Evolutionary conservation across 371 early-diverging fungal genomes (phyloP).

Genomic region (Actinomortierella ambigua): DNA sequence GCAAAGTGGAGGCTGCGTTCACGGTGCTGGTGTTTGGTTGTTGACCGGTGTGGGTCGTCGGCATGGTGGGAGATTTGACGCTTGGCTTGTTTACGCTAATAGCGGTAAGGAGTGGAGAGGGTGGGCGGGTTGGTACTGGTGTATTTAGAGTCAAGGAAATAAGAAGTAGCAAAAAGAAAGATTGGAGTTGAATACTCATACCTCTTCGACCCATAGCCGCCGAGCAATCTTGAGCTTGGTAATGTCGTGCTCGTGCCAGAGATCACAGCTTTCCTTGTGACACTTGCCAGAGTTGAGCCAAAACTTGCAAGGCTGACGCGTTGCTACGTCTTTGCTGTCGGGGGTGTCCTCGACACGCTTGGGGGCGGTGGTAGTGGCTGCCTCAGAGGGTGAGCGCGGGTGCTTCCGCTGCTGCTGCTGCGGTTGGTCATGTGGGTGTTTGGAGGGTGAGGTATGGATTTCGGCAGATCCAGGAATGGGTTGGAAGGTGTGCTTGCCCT

Average conservation of each 20-base stretch:
- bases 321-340: conserved; percentile 1
- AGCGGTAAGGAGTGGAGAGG: not conserved
- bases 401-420: conserved; percentile 15
- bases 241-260: conserved; percentile 51
- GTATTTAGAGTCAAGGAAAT: too few relatives aligned
- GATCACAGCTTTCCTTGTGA: conserved; percentile 47
- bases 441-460: conserved; percentile 4
- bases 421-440: conserved; percentile 43
- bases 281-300: conserved; percentile 63
- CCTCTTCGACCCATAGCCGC: conserved; percentile 54
- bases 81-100: conserved; percentile 43
- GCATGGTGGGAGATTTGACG: conserved; percentile 50
- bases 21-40: conserved; percentile 58
- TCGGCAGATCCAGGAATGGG: conserved; percentile 28
- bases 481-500: conserved; percentile 29
- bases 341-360: not conserved
- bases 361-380: conserved; percentile 26
- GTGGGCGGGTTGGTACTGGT: not conserved
- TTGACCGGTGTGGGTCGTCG: conserved; percentile 54
- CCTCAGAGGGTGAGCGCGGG: conserved; percentile 17
- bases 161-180: not conserved
- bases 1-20: conserved; percentile 58
- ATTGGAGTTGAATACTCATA: conserved; percentile 3
- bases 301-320: conserved; percentile 53
- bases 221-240: conserved; percentile 29